A percentile compares a stretch with the other conserved stretches of the same genome.
phyloP scores from a whole-genome alignment of 2,329 filamentous ascomycete genomes.

The Nectriaceae sp. region DNA sequence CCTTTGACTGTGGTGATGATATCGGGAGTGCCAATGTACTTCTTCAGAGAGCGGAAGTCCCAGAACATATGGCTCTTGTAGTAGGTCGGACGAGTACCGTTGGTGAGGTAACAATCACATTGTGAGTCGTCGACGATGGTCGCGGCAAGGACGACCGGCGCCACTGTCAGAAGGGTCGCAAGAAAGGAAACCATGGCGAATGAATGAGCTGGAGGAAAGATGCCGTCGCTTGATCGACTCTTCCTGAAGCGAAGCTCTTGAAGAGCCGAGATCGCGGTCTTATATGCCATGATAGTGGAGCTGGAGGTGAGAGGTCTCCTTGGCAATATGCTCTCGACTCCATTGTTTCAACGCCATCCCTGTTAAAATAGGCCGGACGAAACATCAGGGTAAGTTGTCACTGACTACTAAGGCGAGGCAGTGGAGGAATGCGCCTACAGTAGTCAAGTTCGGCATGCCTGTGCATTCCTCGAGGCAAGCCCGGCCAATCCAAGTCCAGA shows the following conservation, averaged over 20 bases:
- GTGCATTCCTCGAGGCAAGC: too few relatives aligned
- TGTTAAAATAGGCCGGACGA: too few relatives aligned
- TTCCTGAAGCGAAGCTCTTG: too few relatives aligned
- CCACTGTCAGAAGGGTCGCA: slow-evolving; percentile 22
- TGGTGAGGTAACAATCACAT: slow-evolving; percentile 34
- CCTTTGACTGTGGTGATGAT: slow-evolving; percentile 30
- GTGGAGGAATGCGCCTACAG: too few relatives aligned
- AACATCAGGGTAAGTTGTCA: too few relatives aligned
- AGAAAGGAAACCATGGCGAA: slow-evolving; percentile 18
- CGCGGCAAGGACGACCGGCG: slow-evolving; percentile 18
- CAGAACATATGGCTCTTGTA: slow-evolving; percentile 29
- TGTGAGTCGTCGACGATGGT: slow-evolving; percentile 19
- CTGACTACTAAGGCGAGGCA: too few relatives aligned
- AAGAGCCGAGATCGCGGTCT: neutral
- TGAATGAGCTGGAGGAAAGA: slow-evolving; percentile 16
- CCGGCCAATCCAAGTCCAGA: too few relatives aligned
- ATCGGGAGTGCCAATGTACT: slow-evolving; percentile 31
- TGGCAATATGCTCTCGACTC: too few relatives aligned
- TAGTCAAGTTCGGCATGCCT: too few relatives aligned
- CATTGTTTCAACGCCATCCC: too few relatives aligned
- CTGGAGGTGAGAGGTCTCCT: too few relatives aligned
- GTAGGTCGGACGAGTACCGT: slow-evolving; percentile 26
- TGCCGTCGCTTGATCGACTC: neutral
- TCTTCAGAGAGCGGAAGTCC: slow-evolving; percentile 33
- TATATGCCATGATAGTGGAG: too few relatives aligned